Evolutionary conservation across 768 basidiomycete genomes (phyloP).

Genomic region (Psilocybe cyanescens): DNA sequence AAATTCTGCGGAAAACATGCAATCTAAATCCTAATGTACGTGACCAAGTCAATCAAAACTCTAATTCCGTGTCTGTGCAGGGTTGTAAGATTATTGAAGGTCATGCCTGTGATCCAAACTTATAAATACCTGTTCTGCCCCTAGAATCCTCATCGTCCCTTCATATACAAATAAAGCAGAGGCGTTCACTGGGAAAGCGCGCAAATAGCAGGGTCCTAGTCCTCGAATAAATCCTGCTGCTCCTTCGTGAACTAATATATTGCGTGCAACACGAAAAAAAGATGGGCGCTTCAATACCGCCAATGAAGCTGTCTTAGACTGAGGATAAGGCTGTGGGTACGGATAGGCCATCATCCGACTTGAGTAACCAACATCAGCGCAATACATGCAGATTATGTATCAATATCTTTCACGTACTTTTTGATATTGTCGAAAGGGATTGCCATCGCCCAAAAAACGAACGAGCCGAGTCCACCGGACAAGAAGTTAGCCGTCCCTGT

Average conservation of each 20-base stretch:
- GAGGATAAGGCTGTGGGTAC: constrained; percentile 46
- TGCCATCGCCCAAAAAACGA: constrained; percentile 69
- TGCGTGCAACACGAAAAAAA: constrained; percentile 50
- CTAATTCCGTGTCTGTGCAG: constrained; percentile 46
- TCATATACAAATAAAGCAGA: constrained; percentile 82
- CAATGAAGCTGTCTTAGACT: constrained; percentile 26
- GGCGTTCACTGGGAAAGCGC: constrained; percentile 82
- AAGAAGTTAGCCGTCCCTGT: constrained; percentile 65
- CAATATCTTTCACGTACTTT: constrained; percentile 52
- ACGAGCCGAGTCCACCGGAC: constrained; percentile 64
- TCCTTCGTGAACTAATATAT: constrained; percentile 59
- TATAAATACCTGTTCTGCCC: constrained; percentile 62
- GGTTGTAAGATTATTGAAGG: constrained; percentile 11
- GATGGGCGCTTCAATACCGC: constrained; percentile 41
- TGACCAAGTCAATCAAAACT: constrained; percentile 27
- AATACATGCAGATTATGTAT: constrained; percentile 2
- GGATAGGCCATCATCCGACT: constrained; percentile 73
- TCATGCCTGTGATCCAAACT: constrained; percentile 11
- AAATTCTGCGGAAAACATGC: constrained; percentile 4
- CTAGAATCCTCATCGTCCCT: constrained; percentile 64
- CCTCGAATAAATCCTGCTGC: constrained; percentile 66
- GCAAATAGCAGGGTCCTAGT: constrained; percentile 64
- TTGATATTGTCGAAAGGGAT: constrained; percentile 84
- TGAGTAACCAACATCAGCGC: constrained; percentile 8
- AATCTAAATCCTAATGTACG: constrained; percentile 10